Conservation (phyloP, 208 protist genomes). For the Wallacemonas collosoma region DNA sequence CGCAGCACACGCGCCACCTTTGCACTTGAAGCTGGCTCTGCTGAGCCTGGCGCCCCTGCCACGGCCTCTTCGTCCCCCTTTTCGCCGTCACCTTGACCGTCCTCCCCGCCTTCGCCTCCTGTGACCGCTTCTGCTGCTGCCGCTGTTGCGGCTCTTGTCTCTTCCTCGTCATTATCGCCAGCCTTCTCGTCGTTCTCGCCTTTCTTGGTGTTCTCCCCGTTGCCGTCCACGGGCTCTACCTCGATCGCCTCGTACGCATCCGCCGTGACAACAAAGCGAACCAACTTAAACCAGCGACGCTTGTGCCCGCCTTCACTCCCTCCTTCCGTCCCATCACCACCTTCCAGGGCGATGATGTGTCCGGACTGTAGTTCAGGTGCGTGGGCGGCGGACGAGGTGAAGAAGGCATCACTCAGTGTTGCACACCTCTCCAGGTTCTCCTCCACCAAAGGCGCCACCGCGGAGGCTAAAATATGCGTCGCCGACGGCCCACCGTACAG, state of each 20-base stretch:
- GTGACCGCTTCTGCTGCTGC: neutral
- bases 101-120: neutral
- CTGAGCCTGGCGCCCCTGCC: too few relatives aligned
- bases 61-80: too few relatives aligned
- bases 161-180: neutral
- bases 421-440: conserved; percentile 37
- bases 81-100: neutral
- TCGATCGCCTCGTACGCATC: conserved; percentile 75
- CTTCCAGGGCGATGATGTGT: conserved; percentile 35
- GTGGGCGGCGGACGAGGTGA: conserved; percentile 1
- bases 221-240: conserved; percentile 14
- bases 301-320: neutral
- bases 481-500: conserved; percentile 47
- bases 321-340: neutral
- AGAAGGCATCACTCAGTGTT: conserved; percentile 21
- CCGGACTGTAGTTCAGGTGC: conserved; percentile 53
- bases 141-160: neutral
- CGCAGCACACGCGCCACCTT: neutral
- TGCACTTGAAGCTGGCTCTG: neutral
- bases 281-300: conserved; percentile 37
- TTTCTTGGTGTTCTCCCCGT: neutral
- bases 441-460: conserved; percentile 48
- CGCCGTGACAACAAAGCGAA: conserved; percentile 59
- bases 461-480: conserved; percentile 39
- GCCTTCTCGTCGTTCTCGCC: neutral